Base-by-base conservation (phyloP, 148 eudicot genomes). In the Nepenthes gracilis region DNA sequence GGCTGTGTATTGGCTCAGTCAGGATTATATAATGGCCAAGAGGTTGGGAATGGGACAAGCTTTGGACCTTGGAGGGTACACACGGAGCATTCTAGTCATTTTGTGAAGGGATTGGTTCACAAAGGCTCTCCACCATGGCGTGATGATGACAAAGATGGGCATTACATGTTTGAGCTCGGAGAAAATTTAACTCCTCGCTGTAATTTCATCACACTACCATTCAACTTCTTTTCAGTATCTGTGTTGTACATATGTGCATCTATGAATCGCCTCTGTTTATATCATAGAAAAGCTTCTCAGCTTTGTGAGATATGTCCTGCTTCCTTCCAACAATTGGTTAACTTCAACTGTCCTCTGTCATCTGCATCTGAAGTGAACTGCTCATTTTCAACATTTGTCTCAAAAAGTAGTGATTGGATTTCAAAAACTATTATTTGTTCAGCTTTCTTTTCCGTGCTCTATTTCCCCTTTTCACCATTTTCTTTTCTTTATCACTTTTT, bases 121-220 rank as follows among this genome's bases (percentile, higher is more conserved):
- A 90, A 87, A 73, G 95, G 87, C 75, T 87, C 97, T 72, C 97
- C 97, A 67, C 97, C 97, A 59, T 77, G 85, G 97, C 85, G 97
- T 69, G 87, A 80, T 71, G 97, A 87, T 83, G 97, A 87, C 89
- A 90, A 90, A 81, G 97, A 90, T 76, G 97, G 97, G 64, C 97
- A 90, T 87, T 90, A 84, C 86, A 64, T 83, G 61, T 90, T 87
- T 90, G 97, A 81, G 82, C 83, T 87, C 60, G 95, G 97, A 79
- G 97, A 90, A 64, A 87, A 90, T 85, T 85, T 90, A 84, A 87
- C 95, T 59, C 80, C 85, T 66, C 95, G 97, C 87, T 90, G 97
- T 90, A 90, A 90, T 62, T 71, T 70, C 71, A 62, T 70, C 66
- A 70, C 59, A 62, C 58, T 65, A 73, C 57, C 67, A 63, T 64